Evolutionary conservation across 768 basidiomycete species (phyloP).

Genomic region (Lentinula edodes): DNA sequence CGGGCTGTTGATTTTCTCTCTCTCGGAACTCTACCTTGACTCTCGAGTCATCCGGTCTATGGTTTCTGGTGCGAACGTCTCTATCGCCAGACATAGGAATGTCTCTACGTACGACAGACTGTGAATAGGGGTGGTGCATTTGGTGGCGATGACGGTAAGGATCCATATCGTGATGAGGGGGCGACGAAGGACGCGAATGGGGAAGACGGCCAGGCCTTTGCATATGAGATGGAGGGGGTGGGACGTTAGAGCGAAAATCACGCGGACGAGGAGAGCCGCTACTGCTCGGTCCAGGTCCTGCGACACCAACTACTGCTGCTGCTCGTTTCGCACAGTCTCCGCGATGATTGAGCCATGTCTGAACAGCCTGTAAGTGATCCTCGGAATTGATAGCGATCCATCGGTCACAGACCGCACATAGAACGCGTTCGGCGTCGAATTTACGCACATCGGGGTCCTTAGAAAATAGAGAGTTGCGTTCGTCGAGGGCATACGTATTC

Average conservation of each 20-base stretch:
- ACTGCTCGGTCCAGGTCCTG: neutral
- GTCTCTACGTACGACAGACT: neutral
- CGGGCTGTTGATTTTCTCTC: neutral
- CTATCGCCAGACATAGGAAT: neutral
- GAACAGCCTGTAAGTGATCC: constrained; percentile 55
- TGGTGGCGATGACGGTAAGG: neutral
- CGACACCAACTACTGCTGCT: neutral
- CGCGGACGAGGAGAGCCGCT: constrained; percentile 6
- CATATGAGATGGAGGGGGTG: neutral
- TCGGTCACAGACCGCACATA: constrained; percentile 62
- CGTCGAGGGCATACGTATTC: constrained; percentile 54
- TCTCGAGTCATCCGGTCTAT: neutral
- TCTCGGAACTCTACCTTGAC: neutral
- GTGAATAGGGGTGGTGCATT: neutral
- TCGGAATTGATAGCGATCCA: constrained; percentile 62
- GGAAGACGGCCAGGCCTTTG: neutral
- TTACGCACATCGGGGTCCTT: constrained; percentile 71
- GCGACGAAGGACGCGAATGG: neutral
- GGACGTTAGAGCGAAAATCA: constrained; percentile 5
- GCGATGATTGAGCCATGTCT: constrained; percentile 63
- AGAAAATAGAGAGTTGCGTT: constrained; percentile 51
- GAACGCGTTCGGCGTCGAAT: constrained; percentile 66
- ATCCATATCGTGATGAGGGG: neutral
- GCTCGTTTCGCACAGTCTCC: constrained; percentile 42
- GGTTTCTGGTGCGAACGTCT: neutral